Evolutionary conservation across 2,329 filamentous ascomycete genomes (phyloP), one percentile per base, ranked within the genome.

Genomic region (Pseudocercospora ulei): DNA sequence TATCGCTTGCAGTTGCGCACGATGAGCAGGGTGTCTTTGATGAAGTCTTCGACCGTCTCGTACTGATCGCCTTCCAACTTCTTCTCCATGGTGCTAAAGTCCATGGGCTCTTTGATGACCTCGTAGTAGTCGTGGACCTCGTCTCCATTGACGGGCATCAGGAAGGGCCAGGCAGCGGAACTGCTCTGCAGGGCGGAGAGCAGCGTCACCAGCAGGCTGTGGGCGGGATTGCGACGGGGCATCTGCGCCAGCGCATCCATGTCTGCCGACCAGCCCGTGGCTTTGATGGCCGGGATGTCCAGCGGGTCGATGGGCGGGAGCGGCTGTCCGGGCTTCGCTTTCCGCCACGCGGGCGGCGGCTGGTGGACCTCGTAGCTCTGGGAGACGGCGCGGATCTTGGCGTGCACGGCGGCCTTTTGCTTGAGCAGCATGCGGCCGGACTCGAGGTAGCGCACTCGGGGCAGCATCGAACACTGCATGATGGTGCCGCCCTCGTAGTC

Each of bases 41-140:
- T 78, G 53, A 98, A 95, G 54, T 96, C 90, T 57, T 96, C 86
- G 0, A 90, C 88, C 0, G 77, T 86, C 9, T 78, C 75, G 58
- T 98, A 98, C 56, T 88, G 75, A 63, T 96, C 90, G 24, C 85
- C 84, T 57, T 96, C 87, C 48, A 95, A 80, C 63, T 93, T 93
- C 52, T 76, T 78, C 63, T 96, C 90, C 88, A 98, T 96, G 12
- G 87, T 95, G 31, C 76, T 80, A 31, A 95, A 70, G 58, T 95
- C 90, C 90, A 98, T 98, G 22, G 90, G 90, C 61, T 94, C 82
- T 58, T 87, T 87, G 68, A 98, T 98, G 45, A 96, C 87, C 43
- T 94, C 85, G 67, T 96, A 96, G 65, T 98, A 98, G 61, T 98
- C 90, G n/a, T 85, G 78, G 0, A 98, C 90, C 51, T 96, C 90